Percentiles rank a stretch among this genome's conserved stretches.
phyloP scores from a whole-genome alignment of 2,329 filamentous ascomycete genomes.

The Tolypocladium cylindrosporum region DNA sequence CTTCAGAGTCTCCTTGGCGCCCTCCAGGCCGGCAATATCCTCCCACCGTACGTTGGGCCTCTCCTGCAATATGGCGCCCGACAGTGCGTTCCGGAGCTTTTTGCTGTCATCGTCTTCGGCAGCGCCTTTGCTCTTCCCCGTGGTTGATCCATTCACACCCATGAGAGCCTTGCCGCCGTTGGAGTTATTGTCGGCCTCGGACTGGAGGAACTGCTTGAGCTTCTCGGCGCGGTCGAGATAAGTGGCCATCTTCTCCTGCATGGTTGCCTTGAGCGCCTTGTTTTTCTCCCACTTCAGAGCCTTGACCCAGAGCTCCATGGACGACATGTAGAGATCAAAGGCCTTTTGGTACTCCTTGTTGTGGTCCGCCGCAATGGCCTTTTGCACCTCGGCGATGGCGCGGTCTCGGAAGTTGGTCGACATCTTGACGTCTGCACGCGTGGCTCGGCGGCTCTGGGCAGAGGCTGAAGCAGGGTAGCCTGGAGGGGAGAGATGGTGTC shows the following conservation, averaged over 20 bases:
- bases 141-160: slow-evolving; percentile 61
- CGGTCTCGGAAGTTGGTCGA: slow-evolving; percentile 95
- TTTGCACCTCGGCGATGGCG: slow-evolving; percentile 93
- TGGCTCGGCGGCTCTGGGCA: background rate
- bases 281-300: slow-evolving; percentile 99
- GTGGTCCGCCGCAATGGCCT: slow-evolving; percentile 93
- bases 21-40: slow-evolving; percentile 89
- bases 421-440: slow-evolving; percentile 41
- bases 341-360: slow-evolving; percentile 95
- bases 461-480: background rate
- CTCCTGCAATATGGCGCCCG: slow-evolving; percentile 87
- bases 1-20: slow-evolving; percentile 92
- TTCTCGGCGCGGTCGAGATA: slow-evolving; percentile 99
- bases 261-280: slow-evolving; percentile 92
- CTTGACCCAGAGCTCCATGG: slow-evolving; percentile 96
- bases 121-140: slow-evolving; percentile 49
- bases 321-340: slow-evolving; percentile 90
- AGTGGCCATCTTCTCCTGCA: slow-evolving; percentile 85
- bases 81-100: slow-evolving; percentile 84
- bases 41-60: slow-evolving; percentile 97
- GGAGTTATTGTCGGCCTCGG: slow-evolving; percentile 63
- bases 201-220: slow-evolving; percentile 82
- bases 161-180: slow-evolving; percentile 49
- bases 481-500: background rate
- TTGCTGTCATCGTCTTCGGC: slow-evolving; percentile 85